Conservation (phyloP, 805 yeast species). For the Myxozyma lipomycoides region DNA sequence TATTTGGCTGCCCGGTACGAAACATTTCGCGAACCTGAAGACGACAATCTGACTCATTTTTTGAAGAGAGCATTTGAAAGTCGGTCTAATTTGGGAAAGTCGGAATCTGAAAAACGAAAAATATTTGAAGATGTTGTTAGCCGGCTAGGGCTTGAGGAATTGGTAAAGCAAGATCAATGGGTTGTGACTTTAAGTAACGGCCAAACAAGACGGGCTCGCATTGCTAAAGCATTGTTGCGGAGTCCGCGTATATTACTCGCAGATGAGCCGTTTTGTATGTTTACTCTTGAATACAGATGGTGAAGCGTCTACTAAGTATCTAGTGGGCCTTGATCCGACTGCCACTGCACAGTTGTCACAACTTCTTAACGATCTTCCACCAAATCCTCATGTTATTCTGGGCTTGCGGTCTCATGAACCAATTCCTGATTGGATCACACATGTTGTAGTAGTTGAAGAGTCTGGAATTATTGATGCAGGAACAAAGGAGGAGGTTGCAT, state of each 20-base stretch:
- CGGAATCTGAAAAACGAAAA: constrained; percentile 20
- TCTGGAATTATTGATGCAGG: constrained; percentile 56
- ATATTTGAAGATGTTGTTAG: constrained; percentile 44
- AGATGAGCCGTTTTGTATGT: constrained; percentile 76
- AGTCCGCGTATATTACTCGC: constrained; percentile 64
- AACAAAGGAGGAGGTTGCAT: constrained; percentile 33
- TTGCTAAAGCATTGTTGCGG: constrained; percentile 67
- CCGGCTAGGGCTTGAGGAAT: constrained; percentile 51
- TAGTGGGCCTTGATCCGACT: constrained; percentile 74
- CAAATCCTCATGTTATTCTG: constrained; percentile 55
- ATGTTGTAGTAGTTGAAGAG: constrained; percentile 59
- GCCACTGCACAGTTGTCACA: constrained; percentile 60
- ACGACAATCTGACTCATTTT: constrained; percentile 60
- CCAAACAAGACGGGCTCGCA: constrained; percentile 83
- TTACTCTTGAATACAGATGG: too few species aligned
- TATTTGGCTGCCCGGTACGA: constrained; percentile 90
- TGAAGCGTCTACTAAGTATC: too few species aligned
- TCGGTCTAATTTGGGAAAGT: constrained; percentile 43
- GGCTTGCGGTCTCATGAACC: constrained; percentile 76
- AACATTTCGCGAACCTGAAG: constrained; percentile 77
- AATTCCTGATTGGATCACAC: constrained; percentile 76
- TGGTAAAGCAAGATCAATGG: constrained; percentile 59
- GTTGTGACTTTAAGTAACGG: constrained; percentile 88
- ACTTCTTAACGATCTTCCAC: constrained; percentile 46
- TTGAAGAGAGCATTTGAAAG: constrained; percentile 46